Evolutionary conservation across 2,329 filamentous ascomycete genomes (phyloP), one percentile per base, ranked within the genome.

Genomic region (Neofusicoccum ribis): DNA sequence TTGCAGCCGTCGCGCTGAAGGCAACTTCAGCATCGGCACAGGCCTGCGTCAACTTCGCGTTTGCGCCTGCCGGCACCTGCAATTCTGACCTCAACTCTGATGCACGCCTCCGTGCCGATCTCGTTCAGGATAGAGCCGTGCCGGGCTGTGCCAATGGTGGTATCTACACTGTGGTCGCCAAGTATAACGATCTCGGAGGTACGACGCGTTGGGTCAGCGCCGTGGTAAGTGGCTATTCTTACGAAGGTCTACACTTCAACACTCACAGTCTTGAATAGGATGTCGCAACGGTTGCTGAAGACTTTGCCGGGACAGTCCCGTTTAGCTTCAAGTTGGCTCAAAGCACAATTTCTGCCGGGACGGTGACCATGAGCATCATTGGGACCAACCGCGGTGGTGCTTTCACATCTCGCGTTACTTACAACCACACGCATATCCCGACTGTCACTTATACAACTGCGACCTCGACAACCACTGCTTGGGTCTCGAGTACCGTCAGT

Each of bases 261-360:
- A n/a, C 31, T 60, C n/a, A 60, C 3, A 47, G 8, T 1, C 2
- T 23, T 44, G n/a, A 8, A 17, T 4, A 47, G 61, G 43, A 47
- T 31, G 31, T 58, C 9, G 63, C 63, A 2, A 64, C 63, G 1
- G 46, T 64, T 20, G 63, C 43, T n/a, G 34, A 58, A 34, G 52
- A 58, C 15, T 65, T 65, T 15, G 52, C 44, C 17, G 63, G 63
- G 11, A 52, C 54, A 14, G 41, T 65, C 9, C 63, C 63, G 1
- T 65, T 65, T 34, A 51, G 43, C 52, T 65, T 65, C 63, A 61
- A 41, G 47, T 9, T 65, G 47, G 37, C 63, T 17, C 63, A 65
- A 46, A 61, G 54, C 27, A 60, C 63, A 3, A 61, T 65, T n/a
- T 43, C 52, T n/a, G 47, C 63, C 8, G 63, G 63, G 7, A 46